Evolutionary conservation across 495 filamentous ascomycete genomes (phyloP).

Genomic region (Podospora didyma): DNA sequence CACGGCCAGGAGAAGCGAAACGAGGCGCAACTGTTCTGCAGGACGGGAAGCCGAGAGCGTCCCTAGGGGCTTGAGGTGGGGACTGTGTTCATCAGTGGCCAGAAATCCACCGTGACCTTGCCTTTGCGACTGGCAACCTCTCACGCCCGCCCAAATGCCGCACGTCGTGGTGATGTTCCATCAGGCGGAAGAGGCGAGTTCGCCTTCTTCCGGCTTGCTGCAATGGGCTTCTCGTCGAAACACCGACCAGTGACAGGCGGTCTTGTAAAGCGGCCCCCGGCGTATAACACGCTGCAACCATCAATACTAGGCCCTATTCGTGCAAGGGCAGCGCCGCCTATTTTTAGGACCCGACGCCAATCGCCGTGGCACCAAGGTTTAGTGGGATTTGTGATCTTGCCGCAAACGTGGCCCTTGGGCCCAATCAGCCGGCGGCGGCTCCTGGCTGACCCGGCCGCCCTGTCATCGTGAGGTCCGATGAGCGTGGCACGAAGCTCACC

Average conservation of each 20-base stretch:
- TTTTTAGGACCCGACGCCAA: constrained; percentile 6
- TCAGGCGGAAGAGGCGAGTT: not conserved
- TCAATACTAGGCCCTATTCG: not conserved
- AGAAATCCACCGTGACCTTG: no score
- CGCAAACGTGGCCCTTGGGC: constrained; percentile 9
- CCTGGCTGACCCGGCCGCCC: not conserved
- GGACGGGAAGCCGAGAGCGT: not conserved
- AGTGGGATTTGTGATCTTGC: constrained; percentile 11
- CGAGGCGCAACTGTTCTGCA: not conserved
- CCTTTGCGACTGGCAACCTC: no score
- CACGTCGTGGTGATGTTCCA: not conserved
- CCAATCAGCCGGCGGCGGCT: constrained; percentile 12
- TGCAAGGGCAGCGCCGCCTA: not conserved
- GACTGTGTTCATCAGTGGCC: not conserved
- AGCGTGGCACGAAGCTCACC: not conserved
- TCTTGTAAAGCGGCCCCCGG: not conserved
- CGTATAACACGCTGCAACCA: not conserved
- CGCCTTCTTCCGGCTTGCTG: not conserved
- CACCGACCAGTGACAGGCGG: not conserved
- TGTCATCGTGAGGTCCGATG: not conserved
- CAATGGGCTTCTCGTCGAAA: not conserved
- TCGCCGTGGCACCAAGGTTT: not conserved
- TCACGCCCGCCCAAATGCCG: not conserved
- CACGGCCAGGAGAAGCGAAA: not conserved
- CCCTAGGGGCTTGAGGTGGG: constrained; percentile 1